phyloP scores from a whole-genome alignment of 2,329 filamentous ascomycete species.

The Massarina eburnea region DNA sequence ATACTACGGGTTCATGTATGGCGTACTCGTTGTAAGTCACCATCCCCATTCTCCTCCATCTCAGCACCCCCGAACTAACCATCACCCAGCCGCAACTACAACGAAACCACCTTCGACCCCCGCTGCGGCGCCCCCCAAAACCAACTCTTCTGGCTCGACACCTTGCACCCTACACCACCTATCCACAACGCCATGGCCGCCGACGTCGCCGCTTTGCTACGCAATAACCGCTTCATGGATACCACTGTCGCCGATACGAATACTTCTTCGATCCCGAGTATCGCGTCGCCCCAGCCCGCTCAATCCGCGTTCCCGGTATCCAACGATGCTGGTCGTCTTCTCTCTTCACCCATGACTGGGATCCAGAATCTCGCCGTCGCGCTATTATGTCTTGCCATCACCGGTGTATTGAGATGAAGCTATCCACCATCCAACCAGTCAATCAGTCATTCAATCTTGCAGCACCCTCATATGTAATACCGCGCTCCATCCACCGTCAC shows the following conservation, averaged over 20 bases:
- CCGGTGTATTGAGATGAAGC: background rate
- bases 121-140: slow-evolving; percentile 6
- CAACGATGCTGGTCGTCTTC: background rate
- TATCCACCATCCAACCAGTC: background rate
- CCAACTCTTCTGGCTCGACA: slow-evolving; percentile 7
- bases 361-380: no score
- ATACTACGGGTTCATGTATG: slow-evolving; percentile 6
- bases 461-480: no score
- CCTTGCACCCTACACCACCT: slow-evolving; percentile 7
- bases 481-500: background rate
- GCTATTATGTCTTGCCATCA: background rate
- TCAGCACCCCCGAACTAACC: background rate
- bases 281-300: no score
- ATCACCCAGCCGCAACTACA: slow-evolving; percentile 1
- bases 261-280: background rate
- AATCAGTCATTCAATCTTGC: background rate
- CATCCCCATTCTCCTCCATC: background rate
- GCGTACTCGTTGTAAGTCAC: slow-evolving; percentile 4
- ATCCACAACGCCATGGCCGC: slow-evolving; percentile 10
- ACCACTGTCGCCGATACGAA: background rate
- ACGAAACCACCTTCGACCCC: slow-evolving; percentile 5
- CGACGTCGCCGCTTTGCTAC: slow-evolving; percentile 2
- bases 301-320: no score
- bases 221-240: background rate
- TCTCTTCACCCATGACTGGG: no score